These are phyloP conservation scores for Trichosporon sp. DNA, from an alignment of 1,284 basidiomycete species.

Conservation along the genomic window DNA sequence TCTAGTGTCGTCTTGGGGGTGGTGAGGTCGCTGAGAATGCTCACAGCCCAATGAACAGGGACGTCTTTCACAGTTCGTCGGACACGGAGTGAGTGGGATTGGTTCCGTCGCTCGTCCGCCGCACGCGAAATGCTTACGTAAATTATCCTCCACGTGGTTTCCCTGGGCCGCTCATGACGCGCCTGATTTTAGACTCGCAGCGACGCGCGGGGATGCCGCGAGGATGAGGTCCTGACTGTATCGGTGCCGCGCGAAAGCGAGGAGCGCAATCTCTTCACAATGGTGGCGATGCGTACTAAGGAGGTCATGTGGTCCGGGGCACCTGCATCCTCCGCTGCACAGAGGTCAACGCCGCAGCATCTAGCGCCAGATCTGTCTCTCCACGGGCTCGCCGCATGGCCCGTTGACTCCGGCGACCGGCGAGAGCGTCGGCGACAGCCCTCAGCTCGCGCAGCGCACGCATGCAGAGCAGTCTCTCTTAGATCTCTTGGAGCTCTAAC, in stretches of 20 bases:
- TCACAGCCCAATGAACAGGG: conserved; percentile 12
- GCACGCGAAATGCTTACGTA: not conserved
- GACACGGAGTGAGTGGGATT: conserved; percentile 2
- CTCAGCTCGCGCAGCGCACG: not conserved
- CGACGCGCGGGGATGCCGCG: too few species aligned
- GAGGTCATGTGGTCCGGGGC: not conserved
- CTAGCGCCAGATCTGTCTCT: not conserved
- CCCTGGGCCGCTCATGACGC: not conserved
- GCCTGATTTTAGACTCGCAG: too few species aligned
- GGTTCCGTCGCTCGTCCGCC: conserved; percentile 2
- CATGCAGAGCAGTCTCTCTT: not conserved
- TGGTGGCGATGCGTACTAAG: not conserved
- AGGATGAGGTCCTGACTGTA: too few species aligned
- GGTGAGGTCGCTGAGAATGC: conserved; percentile 1
- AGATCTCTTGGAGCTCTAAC: not conserved
- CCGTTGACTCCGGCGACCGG: not conserved
- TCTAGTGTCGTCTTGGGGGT: conserved; percentile 3
- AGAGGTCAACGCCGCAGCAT: not conserved
- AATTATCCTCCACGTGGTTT: not conserved
- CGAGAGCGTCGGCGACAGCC: not conserved
- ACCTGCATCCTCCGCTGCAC: not conserved
- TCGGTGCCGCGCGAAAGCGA: not conserved
- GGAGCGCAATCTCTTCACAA: not conserved
- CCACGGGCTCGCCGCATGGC: not conserved
- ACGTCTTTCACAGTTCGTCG: conserved; percentile 8